Evolutionary conservation across 331 rosid species (phyloP), one percentile per base, ranked within the genome.

Genomic region (Malus hybrid): DNA sequence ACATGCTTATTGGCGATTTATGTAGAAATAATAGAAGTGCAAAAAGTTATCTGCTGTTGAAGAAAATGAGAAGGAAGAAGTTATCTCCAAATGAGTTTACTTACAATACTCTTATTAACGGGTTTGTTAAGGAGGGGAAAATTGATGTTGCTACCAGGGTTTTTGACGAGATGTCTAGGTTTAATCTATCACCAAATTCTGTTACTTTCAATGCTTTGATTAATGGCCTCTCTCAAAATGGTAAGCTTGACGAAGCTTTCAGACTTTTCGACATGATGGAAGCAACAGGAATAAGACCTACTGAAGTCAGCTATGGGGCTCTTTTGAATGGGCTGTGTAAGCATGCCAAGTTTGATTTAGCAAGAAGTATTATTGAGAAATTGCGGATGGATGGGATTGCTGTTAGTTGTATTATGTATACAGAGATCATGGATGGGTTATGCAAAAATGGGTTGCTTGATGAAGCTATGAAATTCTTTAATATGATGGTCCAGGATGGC

Each of bases 111-210:
- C 84, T 91, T n/a, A 86, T 91, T 70, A 81, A 79, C 58, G 97
- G 97, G 36, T 89, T 91, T 89, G 93, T 86, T 19, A 91, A 86
- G 86, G 97, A 91, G 82, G 91, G 97, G 80, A 91, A 86, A 84
- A 79, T 84, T 71, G 84, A 55, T 70, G 76, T 89, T 87, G 97
- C 95, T 33, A 71, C 88, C 75, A 72, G 78, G 79, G 82, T 91
- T 81, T 89, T 89, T 82, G 79, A 80, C 52, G 95, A 89, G 84
- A 91, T 89, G 95, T 18, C 75, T 4, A 68, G 24, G 9, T 77
- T 85, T 80, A 77, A 82, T 63, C 83, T 89, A 74, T 75, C 74
- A 20, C 95, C 89, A 20, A 91, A 84, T 70, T 74, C 66, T 28
- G 75, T 87, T 57, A 80, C 93, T 70, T 91, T 83, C 86, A 91